Evolutionary conservation across 768 basidiomycete genomes (phyloP).

Genomic region (Amanita jacksonii): DNA sequence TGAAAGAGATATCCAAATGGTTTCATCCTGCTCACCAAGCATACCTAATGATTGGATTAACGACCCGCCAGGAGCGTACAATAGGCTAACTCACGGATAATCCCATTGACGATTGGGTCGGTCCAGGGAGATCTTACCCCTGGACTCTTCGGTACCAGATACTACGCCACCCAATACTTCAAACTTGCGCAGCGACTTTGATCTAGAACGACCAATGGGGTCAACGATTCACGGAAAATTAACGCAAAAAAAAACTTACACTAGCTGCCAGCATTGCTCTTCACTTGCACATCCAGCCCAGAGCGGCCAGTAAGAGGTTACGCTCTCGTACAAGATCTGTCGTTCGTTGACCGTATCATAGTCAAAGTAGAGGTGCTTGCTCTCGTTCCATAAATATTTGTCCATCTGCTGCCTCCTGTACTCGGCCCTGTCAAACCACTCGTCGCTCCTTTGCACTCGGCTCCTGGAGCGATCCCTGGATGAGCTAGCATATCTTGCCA

Average conservation of each 20-base stretch:
- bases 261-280: conserved; percentile 86
- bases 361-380: conserved; percentile 89
- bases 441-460: conserved; percentile 63
- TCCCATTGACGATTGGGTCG: conserved; percentile 99
- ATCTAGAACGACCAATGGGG: conserved; percentile 31
- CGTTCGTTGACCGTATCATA: conserved; percentile 89
- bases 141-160: conserved; percentile 92
- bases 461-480: conserved; percentile 48
- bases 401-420: conserved; percentile 81
- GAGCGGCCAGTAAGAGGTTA: conserved; percentile 92
- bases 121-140: conserved; percentile 92
- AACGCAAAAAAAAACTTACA: conserved; percentile 52
- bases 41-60: conserved; percentile 36
- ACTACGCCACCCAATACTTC: conserved; percentile 94
- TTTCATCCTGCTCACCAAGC: conserved; percentile 39
- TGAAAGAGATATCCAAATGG: not conserved
- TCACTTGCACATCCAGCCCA: conserved; percentile 98
- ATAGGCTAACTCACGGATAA: conserved; percentile 61
- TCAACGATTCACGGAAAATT: conserved; percentile 13
- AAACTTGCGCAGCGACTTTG: conserved; percentile 86
- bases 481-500: conserved; percentile 58
- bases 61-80: not conserved
- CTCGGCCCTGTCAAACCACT: conserved; percentile 91
- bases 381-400: conserved; percentile 95
- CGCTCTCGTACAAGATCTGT: conserved; percentile 92